Percentiles rank a stretch among this genome's conserved stretches.
Conservation (phyloP, 306 rosid genomes). For the Purshia tridentata region DNA sequence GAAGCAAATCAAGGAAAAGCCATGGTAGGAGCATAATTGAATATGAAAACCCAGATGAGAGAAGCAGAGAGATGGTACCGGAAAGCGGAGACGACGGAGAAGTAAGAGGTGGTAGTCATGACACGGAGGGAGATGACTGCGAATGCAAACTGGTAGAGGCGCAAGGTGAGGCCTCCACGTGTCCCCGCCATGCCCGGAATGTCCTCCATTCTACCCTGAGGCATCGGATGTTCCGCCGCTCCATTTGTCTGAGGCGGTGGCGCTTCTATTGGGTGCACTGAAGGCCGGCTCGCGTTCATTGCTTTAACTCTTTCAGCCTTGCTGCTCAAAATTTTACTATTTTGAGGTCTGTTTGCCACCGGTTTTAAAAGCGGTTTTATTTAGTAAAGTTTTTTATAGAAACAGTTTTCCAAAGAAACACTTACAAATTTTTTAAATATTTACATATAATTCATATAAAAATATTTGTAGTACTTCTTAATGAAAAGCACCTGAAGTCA, state of each 20-base stretch:
- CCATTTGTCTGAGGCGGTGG: slow-evolving; percentile 23
- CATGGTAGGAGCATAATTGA: too few species aligned
- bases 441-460: too few species aligned
- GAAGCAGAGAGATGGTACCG: slow-evolving; percentile 23
- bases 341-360: too few species aligned
- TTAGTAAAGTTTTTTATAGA: too few species aligned
- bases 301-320: not conserved
- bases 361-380: too few species aligned
- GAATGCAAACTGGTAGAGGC: slow-evolving; percentile 45
- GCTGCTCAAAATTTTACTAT: too few species aligned
- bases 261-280: slow-evolving; percentile 47
- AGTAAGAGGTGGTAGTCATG: slow-evolving; percentile 47
- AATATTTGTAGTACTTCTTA: too few species aligned
- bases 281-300: slow-evolving; percentile 38
- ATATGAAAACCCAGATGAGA: too few species aligned
- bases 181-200: slow-evolving; percentile 53
- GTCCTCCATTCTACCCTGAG: slow-evolving; percentile 37
- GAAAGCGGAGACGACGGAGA: slow-evolving; percentile 53
- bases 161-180: slow-evolving; percentile 40
- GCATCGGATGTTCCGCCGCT: slow-evolving; percentile 27
- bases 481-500: too few species aligned
- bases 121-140: slow-evolving; percentile 38
- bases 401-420: too few species aligned
- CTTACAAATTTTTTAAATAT: too few species aligned
- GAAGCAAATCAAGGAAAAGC: too few species aligned